These are phyloP conservation scores for Hordeum vulgare DNA, from an alignment of 176 grass and related monocot genomes.

Conservation along the genomic window MorexV3_pseudomolecules_assembly NC_058519.1:204583053-204583552, in stretches of 20 bases:
- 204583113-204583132: neutral
- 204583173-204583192: slow-evolving; percentile 36
- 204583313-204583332: slow-evolving; percentile 22
- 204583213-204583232: slow-evolving; percentile 30
- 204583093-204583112: neutral
- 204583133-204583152: neutral
- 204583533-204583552: slow-evolving; percentile 55
- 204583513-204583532: slow-evolving; percentile 19
- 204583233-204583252: slow-evolving; percentile 36
- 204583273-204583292: slow-evolving; percentile 19
- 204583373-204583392: slow-evolving; percentile 27
- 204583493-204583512: slow-evolving; percentile 23
- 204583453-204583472: neutral
- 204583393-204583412: neutral
- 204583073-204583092: neutral
- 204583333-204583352: slow-evolving; percentile 44
- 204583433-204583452: neutral
- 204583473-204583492: slow-evolving; percentile 31
- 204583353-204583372: slow-evolving; percentile 52
- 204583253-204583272: neutral
- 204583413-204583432: neutral
- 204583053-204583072: neutral
- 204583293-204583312: neutral
- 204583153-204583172: slow-evolving; percentile 3
- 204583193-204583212: slow-evolving; percentile 36